Conservation (phyloP, 2,329 filamentous ascomycete genomes). For the Penicillium oxalicum region DNA sequence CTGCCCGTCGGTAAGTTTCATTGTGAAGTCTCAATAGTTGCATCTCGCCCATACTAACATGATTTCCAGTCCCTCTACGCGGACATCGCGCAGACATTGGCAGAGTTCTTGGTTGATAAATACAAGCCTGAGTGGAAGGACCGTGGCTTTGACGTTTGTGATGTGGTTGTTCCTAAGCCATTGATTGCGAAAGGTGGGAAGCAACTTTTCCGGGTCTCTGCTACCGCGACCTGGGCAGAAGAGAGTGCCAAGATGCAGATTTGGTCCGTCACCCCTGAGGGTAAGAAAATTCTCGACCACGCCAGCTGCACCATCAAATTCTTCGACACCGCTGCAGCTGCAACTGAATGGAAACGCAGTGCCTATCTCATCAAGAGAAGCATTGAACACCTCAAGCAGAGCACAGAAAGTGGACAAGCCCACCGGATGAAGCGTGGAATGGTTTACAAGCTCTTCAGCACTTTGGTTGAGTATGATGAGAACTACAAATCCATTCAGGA, state of each 20-base stretch:
- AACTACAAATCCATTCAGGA: slow-evolving; percentile 55
- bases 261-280: slow-evolving; percentile 34
- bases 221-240: slow-evolving; percentile 32
- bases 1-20: slow-evolving; percentile 28
- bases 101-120: slow-evolving; percentile 29
- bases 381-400: slow-evolving; percentile 53
- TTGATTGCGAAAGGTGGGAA: slow-evolving; percentile 50
- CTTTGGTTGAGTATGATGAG: slow-evolving; percentile 52
- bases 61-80: slow-evolving; percentile 29
- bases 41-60: slow-evolving; percentile 2
- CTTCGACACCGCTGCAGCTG: slow-evolving; percentile 23
- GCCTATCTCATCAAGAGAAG: slow-evolving; percentile 63
- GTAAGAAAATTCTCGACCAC: slow-evolving; percentile 35
- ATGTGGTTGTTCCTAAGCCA: slow-evolving; percentile 41
- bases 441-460: slow-evolving; percentile 68
- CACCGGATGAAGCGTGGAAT: slow-evolving; percentile 69
- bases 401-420: slow-evolving; percentile 59
- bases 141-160: slow-evolving; percentile 29
- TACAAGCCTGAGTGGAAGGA: slow-evolving; percentile 30
- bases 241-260: slow-evolving; percentile 28
- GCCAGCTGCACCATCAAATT: slow-evolving; percentile 32
- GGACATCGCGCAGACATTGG: slow-evolving; percentile 35
- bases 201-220: slow-evolving; percentile 34
- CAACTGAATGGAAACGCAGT: slow-evolving; percentile 49
- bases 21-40: not conserved